phyloP scores from a whole-genome alignment of 2,329 filamentous ascomycete species.

The Phaeosphaeriaceae sp. region DNA sequence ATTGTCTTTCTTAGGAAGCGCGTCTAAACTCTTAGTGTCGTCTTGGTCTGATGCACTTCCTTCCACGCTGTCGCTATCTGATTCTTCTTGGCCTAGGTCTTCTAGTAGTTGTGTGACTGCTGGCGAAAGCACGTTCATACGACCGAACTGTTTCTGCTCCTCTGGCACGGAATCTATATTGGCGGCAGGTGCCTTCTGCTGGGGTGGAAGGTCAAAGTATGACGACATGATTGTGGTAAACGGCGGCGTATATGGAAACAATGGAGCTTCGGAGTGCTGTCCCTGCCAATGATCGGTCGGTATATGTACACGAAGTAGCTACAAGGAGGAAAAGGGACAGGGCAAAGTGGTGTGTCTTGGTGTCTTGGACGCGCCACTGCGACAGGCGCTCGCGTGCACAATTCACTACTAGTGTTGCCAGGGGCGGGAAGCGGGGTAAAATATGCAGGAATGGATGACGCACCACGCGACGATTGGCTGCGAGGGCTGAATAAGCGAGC shows the following conservation, averaged over 20 bases:
- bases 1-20: conserved; percentile 13
- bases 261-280: background rate
- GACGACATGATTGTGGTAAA: conserved; percentile 35
- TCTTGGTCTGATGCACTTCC: conserved; percentile 21
- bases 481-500: conserved; percentile 2
- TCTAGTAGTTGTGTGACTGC: conserved; percentile 40
- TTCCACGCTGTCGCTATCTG: conserved; percentile 37
- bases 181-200: conserved; percentile 21
- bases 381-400: background rate
- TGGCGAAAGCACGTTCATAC: conserved; percentile 34
- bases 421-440: conserved; percentile 2
- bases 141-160: conserved; percentile 24
- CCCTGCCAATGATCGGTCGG: conserved; percentile 12
- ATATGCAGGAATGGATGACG: conserved; percentile 1
- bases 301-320: conserved; percentile 6
- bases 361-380: conserved; percentile 7
- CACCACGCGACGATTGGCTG: conserved; percentile 4
- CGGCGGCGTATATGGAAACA: conserved; percentile 2
- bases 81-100: conserved; percentile 30
- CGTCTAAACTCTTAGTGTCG: conserved; percentile 11
- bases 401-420: conserved; percentile 2
- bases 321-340: conserved; percentile 8
- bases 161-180: conserved; percentile 18
- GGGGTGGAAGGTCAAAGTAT: conserved; percentile 42
- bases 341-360: conserved; percentile 19